Evolutionary conservation across 2,329 filamentous ascomycete genomes (phyloP).

Genomic region (Fonsecaea pedrosoi): DNA sequence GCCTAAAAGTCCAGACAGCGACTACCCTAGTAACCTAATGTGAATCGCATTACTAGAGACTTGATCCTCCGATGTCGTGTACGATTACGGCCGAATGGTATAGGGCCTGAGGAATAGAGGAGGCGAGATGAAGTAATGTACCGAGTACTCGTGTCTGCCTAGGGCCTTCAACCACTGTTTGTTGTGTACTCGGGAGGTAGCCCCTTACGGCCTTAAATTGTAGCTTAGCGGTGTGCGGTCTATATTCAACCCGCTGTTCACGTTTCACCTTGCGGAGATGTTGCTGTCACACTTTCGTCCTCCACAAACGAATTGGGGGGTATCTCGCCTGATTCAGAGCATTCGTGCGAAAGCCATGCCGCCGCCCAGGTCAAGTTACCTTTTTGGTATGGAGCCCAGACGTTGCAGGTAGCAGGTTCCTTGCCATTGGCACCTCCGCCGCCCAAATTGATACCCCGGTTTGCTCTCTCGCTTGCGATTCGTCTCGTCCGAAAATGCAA

Average conservation of each 20-base stretch:
- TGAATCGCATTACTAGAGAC: background rate
- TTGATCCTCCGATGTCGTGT: background rate
- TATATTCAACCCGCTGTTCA: background rate
- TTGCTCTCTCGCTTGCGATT: background rate
- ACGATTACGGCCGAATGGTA: background rate
- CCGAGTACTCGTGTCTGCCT: background rate
- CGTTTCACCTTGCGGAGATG: background rate
- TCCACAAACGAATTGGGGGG: background rate
- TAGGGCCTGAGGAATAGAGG: background rate
- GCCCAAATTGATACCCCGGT: background rate
- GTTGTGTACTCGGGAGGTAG: background rate
- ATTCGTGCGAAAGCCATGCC: background rate
- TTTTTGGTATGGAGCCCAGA: background rate
- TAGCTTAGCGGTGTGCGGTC: background rate
- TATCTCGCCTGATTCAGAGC: background rate
- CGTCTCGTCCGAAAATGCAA: background rate
- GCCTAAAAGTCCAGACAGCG: background rate
- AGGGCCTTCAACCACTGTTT: background rate
- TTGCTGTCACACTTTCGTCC: background rate
- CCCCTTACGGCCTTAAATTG: conserved; percentile 1
- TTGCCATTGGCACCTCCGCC: background rate
- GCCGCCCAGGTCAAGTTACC: background rate
- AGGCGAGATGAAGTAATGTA: background rate
- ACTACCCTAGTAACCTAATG: background rate
- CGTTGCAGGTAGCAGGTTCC: background rate